Evolutionary conservation across 2,329 filamentous ascomycete species (phyloP), one percentile per base, ranked within the genome.

Genomic region (Cucurbitaria berberidis): DNA sequence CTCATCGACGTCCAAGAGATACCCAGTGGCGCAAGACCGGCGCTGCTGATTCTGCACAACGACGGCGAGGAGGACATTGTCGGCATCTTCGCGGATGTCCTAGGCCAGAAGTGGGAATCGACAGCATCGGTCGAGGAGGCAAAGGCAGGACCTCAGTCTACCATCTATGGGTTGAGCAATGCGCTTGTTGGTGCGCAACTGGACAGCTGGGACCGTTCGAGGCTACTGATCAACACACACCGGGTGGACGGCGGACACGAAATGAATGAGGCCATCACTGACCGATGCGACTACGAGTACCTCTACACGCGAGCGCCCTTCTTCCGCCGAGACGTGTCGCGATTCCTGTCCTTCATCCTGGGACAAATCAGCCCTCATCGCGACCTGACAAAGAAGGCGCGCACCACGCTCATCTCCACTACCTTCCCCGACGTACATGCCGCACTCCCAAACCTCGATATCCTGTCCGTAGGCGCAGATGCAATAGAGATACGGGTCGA

Each of bases 391-490:
- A 85, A 87, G 45, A 95, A 95, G 70, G 82, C 85, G 35, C 84
- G 90, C 66, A 95, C 90, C 0, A 93, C 90, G 63, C 87, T 95
- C 68, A 91, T 96, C 60, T 95, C 91, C 4, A 95, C 90, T 1
- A 96, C 91, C 0, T 96, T 96, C 62, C 89, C 91, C 0, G 90
- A 96, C 70, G 89, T 96, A 8, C 88, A 88, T 56, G 88, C 89
- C 3, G 91, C 91, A 8, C 79, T 96, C 41, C 89, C 90, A 1
- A 95, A 96, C 68, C 82, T 96, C 53, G 90, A 95, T 73, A 95
- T 96, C 46, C 77, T 96, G 39, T 95, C 91, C 0, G 91, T 96
- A 3, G 91, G 91, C 32, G 88, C 90, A 15, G 91, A 96, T 74
- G 90, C 90, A 0, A 88, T 96, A 36, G 91, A 96, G 72, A 84